phyloP scores from a whole-genome alignment of 2,329 filamentous ascomycete genomes.

The Gremmenia infestans region DNA sequence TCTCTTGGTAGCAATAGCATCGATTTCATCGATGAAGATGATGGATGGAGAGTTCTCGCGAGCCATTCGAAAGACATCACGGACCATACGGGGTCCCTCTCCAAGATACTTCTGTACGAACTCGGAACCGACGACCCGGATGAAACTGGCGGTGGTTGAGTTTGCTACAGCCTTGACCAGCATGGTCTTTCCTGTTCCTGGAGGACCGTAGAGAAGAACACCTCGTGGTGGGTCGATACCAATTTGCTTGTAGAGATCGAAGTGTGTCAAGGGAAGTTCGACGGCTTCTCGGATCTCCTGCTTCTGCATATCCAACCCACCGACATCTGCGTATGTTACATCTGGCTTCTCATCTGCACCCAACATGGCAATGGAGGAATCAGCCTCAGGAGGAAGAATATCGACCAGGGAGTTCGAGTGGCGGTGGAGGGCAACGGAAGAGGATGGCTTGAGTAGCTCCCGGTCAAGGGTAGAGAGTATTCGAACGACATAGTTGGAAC shows the following conservation, averaged over 20 bases:
- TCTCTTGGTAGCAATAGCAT: constrained; percentile 97
- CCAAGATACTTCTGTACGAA: constrained; percentile 99
- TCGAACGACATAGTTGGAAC: constrained; percentile 97
- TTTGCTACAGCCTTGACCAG: constrained; percentile 97
- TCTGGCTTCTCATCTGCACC: constrained; percentile 96
- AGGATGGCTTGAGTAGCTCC: constrained; percentile 95
- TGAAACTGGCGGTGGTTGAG: constrained; percentile 96
- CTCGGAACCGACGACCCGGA: constrained; percentile 95
- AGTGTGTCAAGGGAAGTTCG: constrained; percentile 92
- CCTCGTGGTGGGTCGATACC: constrained; percentile 97
- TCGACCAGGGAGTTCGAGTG: constrained; percentile 98
- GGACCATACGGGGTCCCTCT: constrained; percentile 97
- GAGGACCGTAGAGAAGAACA: constrained; percentile 92
- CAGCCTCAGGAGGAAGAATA: constrained; percentile 96
- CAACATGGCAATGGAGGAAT: constrained; percentile 98
- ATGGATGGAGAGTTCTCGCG: constrained; percentile 97
- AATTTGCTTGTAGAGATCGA: constrained; percentile 98
- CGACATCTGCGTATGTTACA: constrained; percentile 95
- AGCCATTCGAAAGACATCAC: constrained; percentile 98
- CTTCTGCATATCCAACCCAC: constrained; percentile 98
- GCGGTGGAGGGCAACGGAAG: constrained; percentile 92
- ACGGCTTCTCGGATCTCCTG: constrained; percentile 98
- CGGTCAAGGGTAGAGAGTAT: constrained; percentile 98
- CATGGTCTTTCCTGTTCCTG: constrained; percentile 96
- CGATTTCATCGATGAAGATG: constrained; percentile 99